Base-by-base conservation (phyloP, 1,139 yeast species). In the Yarrowia galli region DNA sequence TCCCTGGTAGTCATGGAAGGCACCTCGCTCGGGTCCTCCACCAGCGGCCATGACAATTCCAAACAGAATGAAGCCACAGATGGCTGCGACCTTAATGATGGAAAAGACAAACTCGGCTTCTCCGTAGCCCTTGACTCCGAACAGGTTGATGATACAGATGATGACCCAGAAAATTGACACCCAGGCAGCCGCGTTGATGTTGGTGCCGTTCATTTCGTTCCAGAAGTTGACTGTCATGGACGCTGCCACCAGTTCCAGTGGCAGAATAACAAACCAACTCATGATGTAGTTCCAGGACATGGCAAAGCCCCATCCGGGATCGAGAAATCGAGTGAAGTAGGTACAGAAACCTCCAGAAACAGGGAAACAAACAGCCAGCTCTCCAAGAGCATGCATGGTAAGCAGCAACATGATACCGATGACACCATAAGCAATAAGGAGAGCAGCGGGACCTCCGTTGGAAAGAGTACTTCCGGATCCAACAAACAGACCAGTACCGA, bases 251-350 rank as follows among this genome's bases (percentile, higher is more conserved):
- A 91, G 79, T 75, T 91, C 97, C 69, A 90, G 80, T 0, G 97
- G 96, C 71, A 91, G 79, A 25, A 89, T 89, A 69, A 89, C 85
- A 56, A 90, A 78, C 95, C 96, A 91, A 80, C 88, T 91, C 74
- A 91, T 76, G 68, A 89, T 89, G 77, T 91, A 91, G 77, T 89
- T 90, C 92, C 93, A 89, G 67, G 92, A 91, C 75, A 89, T 86
- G 36, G 96, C 89, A 77, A 90, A 91, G 71, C 90, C 90, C 84
- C 87, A 83, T 53, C 88, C 81, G 23, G 89, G 88, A 71, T 87
- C 90, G 49, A 87, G 78, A 72, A 87, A 87, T 66, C 89, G 80
- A 22, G 80, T 74, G 3, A 87, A 80, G 74, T 83, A 85, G 70
- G 83, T 84, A 65, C 83, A 82, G 73, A 87, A 87, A 28, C 88